A percentile compares a stretch with the other conserved stretches of the same genome.
These are phyloP conservation scores for Sphagnum contortum DNA, from an alignment of 225 moss, liverwort and hornwort genomes.

Conservation along the genomic window DNA sequence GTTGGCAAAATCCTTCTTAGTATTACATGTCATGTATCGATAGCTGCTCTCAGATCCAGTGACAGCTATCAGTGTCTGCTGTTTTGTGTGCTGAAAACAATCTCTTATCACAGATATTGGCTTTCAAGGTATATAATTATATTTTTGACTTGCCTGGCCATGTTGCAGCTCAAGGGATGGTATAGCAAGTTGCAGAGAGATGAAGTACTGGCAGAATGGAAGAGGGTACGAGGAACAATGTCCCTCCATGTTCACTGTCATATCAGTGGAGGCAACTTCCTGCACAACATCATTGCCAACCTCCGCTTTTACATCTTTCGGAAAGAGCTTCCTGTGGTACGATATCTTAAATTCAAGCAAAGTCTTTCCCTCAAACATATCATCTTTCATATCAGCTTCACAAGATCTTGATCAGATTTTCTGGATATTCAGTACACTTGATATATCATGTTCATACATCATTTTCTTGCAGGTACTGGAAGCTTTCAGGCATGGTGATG, in stretches of 20 bases:
- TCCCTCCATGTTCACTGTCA: conserved; percentile 95
- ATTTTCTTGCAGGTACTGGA: conserved; percentile 57
- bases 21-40: neutral
- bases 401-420: too few relatives aligned
- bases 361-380: too few relatives aligned
- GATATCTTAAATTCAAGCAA: neutral
- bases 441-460: neutral
- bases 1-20: conserved; percentile 7
- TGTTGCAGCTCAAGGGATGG: conserved; percentile 78
- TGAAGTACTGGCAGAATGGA: conserved; percentile 93
- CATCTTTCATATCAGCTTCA: neutral
- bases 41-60: too few relatives aligned
- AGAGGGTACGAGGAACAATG: conserved; percentile 73
- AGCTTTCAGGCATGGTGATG: conserved; percentile 86
- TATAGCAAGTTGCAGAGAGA: conserved; percentile 86
- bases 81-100: too few relatives aligned
- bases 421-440: neutral
- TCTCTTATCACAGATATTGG: too few relatives aligned
- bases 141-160: too few relatives aligned
- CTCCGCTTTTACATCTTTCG: conserved; percentile 87
- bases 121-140: neutral
- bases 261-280: conserved; percentile 70
- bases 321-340: conserved; percentile 87
- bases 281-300: conserved; percentile 74
- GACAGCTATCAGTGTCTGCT: too few relatives aligned